Percentiles rank a stretch among this genome's conserved stretches.
phyloP scores from a whole-genome alignment of 2,329 filamentous ascomycete species.

The Aspergillus fijiensis region DNA sequence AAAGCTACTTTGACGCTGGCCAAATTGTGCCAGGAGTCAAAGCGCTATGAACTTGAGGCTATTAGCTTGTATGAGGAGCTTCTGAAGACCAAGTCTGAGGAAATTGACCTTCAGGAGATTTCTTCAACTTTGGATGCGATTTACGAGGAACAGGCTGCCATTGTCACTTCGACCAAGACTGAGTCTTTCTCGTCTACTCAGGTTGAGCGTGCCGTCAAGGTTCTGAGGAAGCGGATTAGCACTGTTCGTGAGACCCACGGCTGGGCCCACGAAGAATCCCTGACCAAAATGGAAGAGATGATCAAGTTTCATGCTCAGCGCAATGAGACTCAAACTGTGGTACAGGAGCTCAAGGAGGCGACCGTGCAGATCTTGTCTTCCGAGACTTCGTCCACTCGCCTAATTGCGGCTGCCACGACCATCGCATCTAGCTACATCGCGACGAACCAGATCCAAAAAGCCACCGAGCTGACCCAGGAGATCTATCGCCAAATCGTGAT shows the following conservation, averaged over 20 bases:
- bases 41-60: conserved; percentile 36
- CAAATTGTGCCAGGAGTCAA: conserved; percentile 40
- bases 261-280: conserved; percentile 42
- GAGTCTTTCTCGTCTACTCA: conserved; percentile 30
- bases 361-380: conserved; percentile 34
- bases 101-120: conserved; percentile 38
- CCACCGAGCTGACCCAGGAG: conserved; percentile 36
- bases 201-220: conserved; percentile 30
- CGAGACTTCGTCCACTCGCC: conserved; percentile 30
- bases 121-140: conserved; percentile 36
- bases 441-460: conserved; percentile 34
- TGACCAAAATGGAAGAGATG: conserved; percentile 39
- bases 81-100: conserved; percentile 30
- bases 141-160: conserved; percentile 38
- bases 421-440: conserved; percentile 41
- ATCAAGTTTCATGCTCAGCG: conserved; percentile 37
- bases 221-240: conserved; percentile 32
- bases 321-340: conserved; percentile 31
- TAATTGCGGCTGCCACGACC: conserved; percentile 36
- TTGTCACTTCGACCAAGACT: conserved; percentile 22
- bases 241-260: conserved; percentile 34
- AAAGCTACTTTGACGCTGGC: conserved; percentile 38
- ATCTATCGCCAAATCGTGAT: conserved; percentile 42
- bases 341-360: conserved; percentile 35
- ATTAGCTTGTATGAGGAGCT: conserved; percentile 41